These are phyloP conservation scores for Sphaerostilbella broomeana DNA, from an alignment of 2,329 filamentous ascomycete species.

Conservation along the genomic window DNA sequence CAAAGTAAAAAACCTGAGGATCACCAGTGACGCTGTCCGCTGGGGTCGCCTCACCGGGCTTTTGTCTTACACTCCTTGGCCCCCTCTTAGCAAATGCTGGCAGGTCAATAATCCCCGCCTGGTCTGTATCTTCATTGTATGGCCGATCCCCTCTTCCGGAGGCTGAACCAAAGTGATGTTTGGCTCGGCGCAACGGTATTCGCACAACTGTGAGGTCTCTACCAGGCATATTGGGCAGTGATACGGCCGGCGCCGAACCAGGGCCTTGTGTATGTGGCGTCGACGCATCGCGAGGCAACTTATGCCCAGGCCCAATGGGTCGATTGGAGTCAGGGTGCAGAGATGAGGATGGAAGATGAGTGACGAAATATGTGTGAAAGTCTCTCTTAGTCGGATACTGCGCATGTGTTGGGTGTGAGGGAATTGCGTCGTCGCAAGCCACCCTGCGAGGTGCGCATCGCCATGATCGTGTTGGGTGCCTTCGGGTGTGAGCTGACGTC, in stretches of 20 bases:
- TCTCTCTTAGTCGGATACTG: conserved; percentile 32
- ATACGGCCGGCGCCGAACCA: conserved; percentile 51
- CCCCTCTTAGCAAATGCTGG: conserved; percentile 84
- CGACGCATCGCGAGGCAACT: conserved; percentile 78
- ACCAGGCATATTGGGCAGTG: conserved; percentile 51
- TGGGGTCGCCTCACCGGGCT: conserved; percentile 53
- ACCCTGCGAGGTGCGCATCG: conserved; percentile 10
- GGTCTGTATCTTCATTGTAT: conserved; percentile 90
- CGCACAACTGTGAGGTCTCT: conserved; percentile 89
- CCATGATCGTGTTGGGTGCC: conserved; percentile 4
- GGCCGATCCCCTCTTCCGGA: conserved; percentile 73
- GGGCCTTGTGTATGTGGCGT: conserved; percentile 61
- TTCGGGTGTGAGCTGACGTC: background rate
- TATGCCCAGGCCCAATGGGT: conserved; percentile 63
- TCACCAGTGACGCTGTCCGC: conserved; percentile 78
- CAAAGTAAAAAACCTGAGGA: conserved; percentile 96
- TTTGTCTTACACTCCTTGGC: conserved; percentile 56
- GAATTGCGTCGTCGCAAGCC: conserved; percentile 1
- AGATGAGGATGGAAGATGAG: conserved; percentile 87
- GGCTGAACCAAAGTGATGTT: conserved; percentile 87
- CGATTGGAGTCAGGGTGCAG: conserved; percentile 77
- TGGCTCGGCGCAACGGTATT: conserved; percentile 86
- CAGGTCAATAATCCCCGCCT: conserved; percentile 88
- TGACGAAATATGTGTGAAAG: conserved; percentile 97
- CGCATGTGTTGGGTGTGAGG: conserved; percentile 1